Evolutionary conservation across 2,329 filamentous ascomycete species (phyloP), one percentile per base, ranked within the genome.

Genomic region (Parastagonospora nodorum): DNA sequence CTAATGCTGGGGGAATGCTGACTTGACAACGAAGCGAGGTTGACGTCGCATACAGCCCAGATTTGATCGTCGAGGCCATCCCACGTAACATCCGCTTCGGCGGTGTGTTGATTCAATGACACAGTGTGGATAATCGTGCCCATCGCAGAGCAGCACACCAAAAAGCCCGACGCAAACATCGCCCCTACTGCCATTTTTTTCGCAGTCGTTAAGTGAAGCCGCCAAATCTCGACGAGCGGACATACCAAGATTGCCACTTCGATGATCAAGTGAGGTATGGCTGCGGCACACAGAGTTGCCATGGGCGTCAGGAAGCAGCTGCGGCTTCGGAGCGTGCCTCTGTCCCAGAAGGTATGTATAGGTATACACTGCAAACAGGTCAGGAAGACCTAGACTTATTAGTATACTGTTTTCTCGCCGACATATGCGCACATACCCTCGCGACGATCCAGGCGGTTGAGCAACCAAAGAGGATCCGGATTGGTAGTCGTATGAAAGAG

Each of bases 41-140:
- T 66, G 15, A 66, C 59, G 31, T 66, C 63, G 36, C 59, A 64
- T 3, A 64, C 63, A 9, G 59, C 59, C 57, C 61, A 63, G n/a
- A 64, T 64, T 36, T 61, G 59, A 38, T 63, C 57, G 19, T 61
- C 49, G 15, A 64, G 42, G 4, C 51, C 57, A 40, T 65, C 55
- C 51, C 50, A 65, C 5, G 60, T 64, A 8, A 65, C 51, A n/a
- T 64, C 62, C 9, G 39, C 46, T 19, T 53, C 31, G n/a, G n/a
- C n/a, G 4, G 33, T 29, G 28, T 56, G 57, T 45, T 42, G 55
- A 9, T 58, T 47, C 6, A 65, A 48, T 4, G 45, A 35, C 2
- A 57, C 42, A 4, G 58, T 64, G 28, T 64, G 51, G 10, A 62
- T 27, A 4, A 65, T 61, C 2, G 55, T 59, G 40, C 55, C 52